Base-by-base conservation (phyloP, 1,139 yeast species). In the Hemisphaericaspora subhashii region DNA sequence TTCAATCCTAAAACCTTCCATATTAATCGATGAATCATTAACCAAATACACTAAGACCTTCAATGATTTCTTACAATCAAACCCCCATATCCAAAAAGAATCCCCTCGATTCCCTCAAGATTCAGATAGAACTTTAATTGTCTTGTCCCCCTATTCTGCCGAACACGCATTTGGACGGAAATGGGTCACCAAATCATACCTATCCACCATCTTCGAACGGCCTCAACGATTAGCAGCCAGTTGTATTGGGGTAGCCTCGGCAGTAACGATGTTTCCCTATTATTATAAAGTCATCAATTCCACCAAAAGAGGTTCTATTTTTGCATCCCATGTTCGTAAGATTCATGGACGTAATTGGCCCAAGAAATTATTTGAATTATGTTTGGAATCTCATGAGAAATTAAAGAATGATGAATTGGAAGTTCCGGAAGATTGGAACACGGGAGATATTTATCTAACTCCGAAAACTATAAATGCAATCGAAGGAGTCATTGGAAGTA, bases 301-400 rank as follows among this genome's bases (percentile, higher is more conserved):
- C 5, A 62, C 67, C 9, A 69, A 68, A 44, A 63, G 68, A 33
- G 70, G 79, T 0, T 66, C 78, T 3, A 62, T 83, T 12, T 63
- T 68, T 25, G 60, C 75, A 11, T 72, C 77, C 2, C 90, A 86
- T 58, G 94, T 87, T 3, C 50, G 73, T 33, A 76, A 74, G 45
- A 83, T 87, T n/a, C 96, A 87, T 53, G 95, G 95, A 1, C 60
- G 64, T 21, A 71, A 74, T 32, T 87, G 95, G 94, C 88, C 90
- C 2, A 63, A 71, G 30, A 69, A 74, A 44, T 62, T 87, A 26
- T 67, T 76, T 46, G 74, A 77, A 40, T 59, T 86, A 25, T 85
- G 95, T 55, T 58, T 68, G 23, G 79, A 74, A 27, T 79, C 87
- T 21, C 77, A 73, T 36, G 74, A 61, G 1, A 82, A 81, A 54